These are phyloP conservation scores for Pseudonitzschia multiseries DNA, from an alignment of 108 stramenopile genomes.

Conservation along the genomic window DNA sequence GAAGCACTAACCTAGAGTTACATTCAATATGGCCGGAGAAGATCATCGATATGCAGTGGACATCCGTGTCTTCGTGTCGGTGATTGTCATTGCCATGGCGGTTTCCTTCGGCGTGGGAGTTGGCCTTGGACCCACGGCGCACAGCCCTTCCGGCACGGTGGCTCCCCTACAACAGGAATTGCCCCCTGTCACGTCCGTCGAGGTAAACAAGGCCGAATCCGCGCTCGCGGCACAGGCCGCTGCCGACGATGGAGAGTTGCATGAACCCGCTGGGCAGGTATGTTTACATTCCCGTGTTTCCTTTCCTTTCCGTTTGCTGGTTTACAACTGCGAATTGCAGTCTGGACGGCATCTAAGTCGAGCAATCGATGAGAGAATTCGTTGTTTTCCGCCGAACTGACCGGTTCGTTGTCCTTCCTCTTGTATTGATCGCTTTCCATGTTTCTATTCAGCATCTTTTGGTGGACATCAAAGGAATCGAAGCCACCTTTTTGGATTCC, in stretches of 20 bases:
- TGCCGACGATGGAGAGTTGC: constrained; percentile 19
- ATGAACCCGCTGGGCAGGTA: constrained; percentile 48
- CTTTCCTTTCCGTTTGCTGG: not conserved
- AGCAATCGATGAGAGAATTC: not conserved
- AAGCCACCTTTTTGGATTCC: constrained; percentile 72
- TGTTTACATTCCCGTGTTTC: not conserved
- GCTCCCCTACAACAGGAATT: not conserved
- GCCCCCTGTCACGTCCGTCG: constrained; percentile 26
- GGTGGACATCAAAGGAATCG: constrained; percentile 76
- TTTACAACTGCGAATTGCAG: too few relatives aligned
- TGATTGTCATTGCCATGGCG: constrained; percentile 73
- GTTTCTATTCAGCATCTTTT: constrained; percentile 57
- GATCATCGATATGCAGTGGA: constrained; percentile 51
- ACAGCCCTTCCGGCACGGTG: constrained; percentile 10
- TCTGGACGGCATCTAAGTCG: too few relatives aligned
- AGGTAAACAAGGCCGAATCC: not conserved
- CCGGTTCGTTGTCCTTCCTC: not conserved
- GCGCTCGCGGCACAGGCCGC: constrained; percentile 10
- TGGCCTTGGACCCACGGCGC: constrained; percentile 56
- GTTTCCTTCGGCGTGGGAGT: constrained; percentile 69
- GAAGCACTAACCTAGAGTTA: too few relatives aligned
- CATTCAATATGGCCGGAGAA: constrained; percentile 4
- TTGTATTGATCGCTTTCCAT: not conserved
- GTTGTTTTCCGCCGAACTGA: not conserved
- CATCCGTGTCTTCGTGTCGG: constrained; percentile 70